Evolutionary conservation across 805 yeast species (phyloP), one percentile per base, ranked within the genome.

Genomic region (Myxozyma udenii): DNA sequence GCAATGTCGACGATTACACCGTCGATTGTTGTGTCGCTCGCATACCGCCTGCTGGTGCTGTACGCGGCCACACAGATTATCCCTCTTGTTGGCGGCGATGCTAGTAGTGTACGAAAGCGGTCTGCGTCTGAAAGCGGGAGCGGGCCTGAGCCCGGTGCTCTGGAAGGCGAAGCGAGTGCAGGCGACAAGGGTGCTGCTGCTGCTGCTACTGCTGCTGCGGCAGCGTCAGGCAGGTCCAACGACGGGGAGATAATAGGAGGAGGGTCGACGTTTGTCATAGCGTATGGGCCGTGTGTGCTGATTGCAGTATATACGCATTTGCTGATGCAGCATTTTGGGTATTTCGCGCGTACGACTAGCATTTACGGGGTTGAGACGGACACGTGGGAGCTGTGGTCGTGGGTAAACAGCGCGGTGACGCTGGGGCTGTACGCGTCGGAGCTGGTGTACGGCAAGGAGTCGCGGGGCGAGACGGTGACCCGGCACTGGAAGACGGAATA

Each of bases 381-480:
- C 23, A 59, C 96, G n/a, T 85, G 95, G 87, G 89, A 88, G 63
- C 86, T 93, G 66, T 91, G 98, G 98, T 87, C 90, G 63, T 91
- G 98, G 98, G 79, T 87, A 52, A 91, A 91, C 66, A 86, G 91
- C 74, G 81, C 84, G 60, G 77, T 84, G 47, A 85, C 95, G 9
- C 71, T 93, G 50, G 72, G 81, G n/a, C 73, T 93, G 24, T 91
- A 91, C 68, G 82, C 84, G 26, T 74, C 85, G 42, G 98, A 91
- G 70, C 73, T 91, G 53, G 68, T 81, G 19, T 60, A 46, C 43
- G 66, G 68, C 43, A 41, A 53, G 48, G 59, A 58, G 44, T 33
- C 58, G 40, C 45, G 60, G 16, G 45, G 55, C 5, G 59, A 58
- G 36, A 44, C 55, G 37, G 33, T 58, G 21, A 48, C 58, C 36